Conservation (phyloP, 1,284 basidiomycete species). For the Heterobasidion irregulare region DNA sequence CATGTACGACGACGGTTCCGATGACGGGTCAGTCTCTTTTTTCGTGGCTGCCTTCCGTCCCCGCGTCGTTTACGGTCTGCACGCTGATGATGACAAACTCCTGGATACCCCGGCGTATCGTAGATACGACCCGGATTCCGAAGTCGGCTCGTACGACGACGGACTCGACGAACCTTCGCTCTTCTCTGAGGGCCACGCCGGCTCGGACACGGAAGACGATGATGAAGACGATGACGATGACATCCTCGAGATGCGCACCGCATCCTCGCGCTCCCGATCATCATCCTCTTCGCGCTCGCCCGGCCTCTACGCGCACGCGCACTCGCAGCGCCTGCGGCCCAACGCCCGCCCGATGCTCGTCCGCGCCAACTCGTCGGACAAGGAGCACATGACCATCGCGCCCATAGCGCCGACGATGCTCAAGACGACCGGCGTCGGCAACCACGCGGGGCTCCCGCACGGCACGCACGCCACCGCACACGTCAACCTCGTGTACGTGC, state of each 20-base stretch:
- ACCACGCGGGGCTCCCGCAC: constrained; percentile 21
- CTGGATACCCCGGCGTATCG: not conserved
- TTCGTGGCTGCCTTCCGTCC: not conserved
- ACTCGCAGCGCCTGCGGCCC: constrained; percentile 10
- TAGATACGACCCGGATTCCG: constrained; percentile 62
- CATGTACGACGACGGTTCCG: constrained; percentile 30
- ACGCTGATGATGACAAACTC: constrained; percentile 5
- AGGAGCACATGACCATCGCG: constrained; percentile 80
- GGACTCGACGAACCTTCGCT: constrained; percentile 26
- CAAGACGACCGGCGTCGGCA: constrained; percentile 63
- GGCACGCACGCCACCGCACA: constrained; percentile 18
- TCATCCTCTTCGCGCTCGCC: constrained; percentile 28
- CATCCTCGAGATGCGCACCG: constrained; percentile 55
- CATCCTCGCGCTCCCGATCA: constrained; percentile 27
- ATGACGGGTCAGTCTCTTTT: constrained; percentile 50
- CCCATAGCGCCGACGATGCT: constrained; percentile 91
- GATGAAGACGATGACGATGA: constrained; percentile 59
- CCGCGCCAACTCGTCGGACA: constrained; percentile 31
- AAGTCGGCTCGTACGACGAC: constrained; percentile 32
- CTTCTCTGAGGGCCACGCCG: constrained; percentile 24
- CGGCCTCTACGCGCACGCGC: constrained; percentile 6
- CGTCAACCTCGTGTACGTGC: constrained; percentile 69
- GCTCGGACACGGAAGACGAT: constrained; percentile 29
- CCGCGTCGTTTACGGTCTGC: not conserved
- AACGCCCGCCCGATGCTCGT: constrained; percentile 22